Percentiles rank a stretch among this genome's conserved stretches.
Conservation (phyloP, 1,284 basidiomycete species). For the Agaricales sp. region DNA sequence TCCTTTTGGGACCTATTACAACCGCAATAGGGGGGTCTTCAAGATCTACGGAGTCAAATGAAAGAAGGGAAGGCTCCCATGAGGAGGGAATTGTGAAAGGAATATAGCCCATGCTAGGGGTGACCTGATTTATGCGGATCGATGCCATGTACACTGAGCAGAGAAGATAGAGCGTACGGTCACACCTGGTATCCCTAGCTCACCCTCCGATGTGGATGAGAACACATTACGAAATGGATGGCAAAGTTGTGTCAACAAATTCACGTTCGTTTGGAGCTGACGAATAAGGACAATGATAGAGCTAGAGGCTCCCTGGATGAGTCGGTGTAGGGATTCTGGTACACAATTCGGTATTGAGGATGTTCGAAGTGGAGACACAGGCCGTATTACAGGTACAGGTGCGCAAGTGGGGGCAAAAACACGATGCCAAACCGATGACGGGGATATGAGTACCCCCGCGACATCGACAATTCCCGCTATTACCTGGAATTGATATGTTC, state of each 20-base stretch:
- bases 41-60: slow-evolving; percentile 6
- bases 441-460: not conserved
- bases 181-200: not conserved
- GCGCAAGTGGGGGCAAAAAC: slow-evolving; percentile 61
- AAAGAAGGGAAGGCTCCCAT: slow-evolving; percentile 44
- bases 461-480: not conserved
- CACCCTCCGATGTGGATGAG: not conserved
- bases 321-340: slow-evolving; percentile 17
- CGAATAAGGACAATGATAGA: not conserved
- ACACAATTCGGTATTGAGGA: slow-evolving; percentile 16
- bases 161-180: not conserved
- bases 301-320: not conserved
- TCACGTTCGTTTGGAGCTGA: not conserved
- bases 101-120: slow-evolving; percentile 30
- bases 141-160: no score
- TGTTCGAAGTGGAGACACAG: slow-evolving; percentile 15
- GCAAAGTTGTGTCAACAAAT: not conserved
- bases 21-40: slow-evolving; percentile 30
- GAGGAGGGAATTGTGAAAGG: slow-evolving; percentile 41
- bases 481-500: slow-evolving; percentile 1
- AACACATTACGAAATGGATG: not conserved
- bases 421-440: slow-evolving; percentile 19
- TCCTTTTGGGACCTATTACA: slow-evolving; percentile 78
- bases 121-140: slow-evolving; percentile 16
- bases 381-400: slow-evolving; percentile 47